Percentiles rank a stretch among this genome's conserved stretches.
phyloP scores from a whole-genome alignment of 1,284 basidiomycete species.

The Sporisorium graminicola region DNA sequence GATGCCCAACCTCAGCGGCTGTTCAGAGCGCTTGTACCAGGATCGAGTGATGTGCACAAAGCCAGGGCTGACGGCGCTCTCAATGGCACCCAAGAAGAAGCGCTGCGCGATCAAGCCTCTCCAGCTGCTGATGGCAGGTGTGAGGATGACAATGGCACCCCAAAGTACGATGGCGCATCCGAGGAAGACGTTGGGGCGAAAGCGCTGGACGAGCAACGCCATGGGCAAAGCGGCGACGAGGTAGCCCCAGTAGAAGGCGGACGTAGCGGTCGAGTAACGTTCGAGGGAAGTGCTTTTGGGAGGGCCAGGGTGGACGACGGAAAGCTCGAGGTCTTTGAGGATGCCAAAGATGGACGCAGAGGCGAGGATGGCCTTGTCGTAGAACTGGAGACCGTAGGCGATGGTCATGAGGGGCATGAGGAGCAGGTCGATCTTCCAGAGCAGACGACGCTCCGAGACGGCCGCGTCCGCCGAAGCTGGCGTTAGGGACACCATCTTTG shows the following conservation, averaged over 20 bases:
- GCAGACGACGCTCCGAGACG: slow-evolving; percentile 42
- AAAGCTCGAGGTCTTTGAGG: slow-evolving; percentile 69
- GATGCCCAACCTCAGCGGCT: slow-evolving; percentile 66
- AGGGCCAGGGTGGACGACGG: slow-evolving; percentile 67
- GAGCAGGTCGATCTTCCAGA: slow-evolving; percentile 57
- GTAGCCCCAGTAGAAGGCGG: slow-evolving; percentile 73
- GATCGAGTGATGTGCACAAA: slow-evolving; percentile 72
- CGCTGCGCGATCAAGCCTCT: slow-evolving; percentile 72
- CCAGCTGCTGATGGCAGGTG: slow-evolving; percentile 70
- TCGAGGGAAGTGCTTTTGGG: slow-evolving; percentile 41
- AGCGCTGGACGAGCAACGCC: slow-evolving; percentile 71
- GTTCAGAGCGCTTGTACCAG: slow-evolving; percentile 72
- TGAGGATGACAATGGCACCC: slow-evolving; percentile 72
- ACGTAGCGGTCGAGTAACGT: slow-evolving; percentile 54
- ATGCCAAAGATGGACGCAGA: slow-evolving; percentile 73
- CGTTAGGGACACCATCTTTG: slow-evolving; percentile 6
- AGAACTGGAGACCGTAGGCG: slow-evolving; percentile 72
- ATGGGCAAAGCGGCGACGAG: slow-evolving; percentile 71
- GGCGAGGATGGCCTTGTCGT: slow-evolving; percentile 73
- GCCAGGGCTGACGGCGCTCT: slow-evolving; percentile 72
- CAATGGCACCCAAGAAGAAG: slow-evolving; percentile 60
- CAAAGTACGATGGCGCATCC: slow-evolving; percentile 69
- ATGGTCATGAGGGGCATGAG: slow-evolving; percentile 72
- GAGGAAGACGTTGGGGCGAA: slow-evolving; percentile 70
- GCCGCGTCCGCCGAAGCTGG: background rate